A percentile compares a stretch with the other conserved stretches of the same genome.
phyloP scores from a whole-genome alignment of 805 yeast species.

The Candida verbasci region DNA sequence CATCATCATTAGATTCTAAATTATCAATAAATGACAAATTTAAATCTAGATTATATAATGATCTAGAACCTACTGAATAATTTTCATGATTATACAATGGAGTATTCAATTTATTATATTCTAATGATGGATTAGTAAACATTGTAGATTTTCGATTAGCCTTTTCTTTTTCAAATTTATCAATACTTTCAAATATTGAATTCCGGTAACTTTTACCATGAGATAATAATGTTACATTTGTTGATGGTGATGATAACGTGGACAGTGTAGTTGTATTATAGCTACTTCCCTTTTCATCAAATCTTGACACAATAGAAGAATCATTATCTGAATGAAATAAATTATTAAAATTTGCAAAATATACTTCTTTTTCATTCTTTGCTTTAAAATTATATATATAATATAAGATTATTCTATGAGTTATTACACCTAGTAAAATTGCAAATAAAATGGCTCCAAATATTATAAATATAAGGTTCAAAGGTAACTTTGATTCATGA shows the following conservation, averaged over 20 bases:
- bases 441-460: slow-evolving; percentile 32
- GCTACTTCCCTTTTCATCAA: background rate
- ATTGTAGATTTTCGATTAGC: background rate
- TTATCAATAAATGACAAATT: background rate
- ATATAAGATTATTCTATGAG: slow-evolving; percentile 19
- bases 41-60: background rate
- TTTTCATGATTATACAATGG: background rate
- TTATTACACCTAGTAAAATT: slow-evolving; percentile 14
- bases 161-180: background rate
- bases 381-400: slow-evolving; percentile 22
- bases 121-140: slow-evolving; percentile 5
- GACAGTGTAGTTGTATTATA: slow-evolving; percentile 1
- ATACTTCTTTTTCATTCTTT: slow-evolving; percentile 29
- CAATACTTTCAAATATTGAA: background rate
- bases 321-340: background rate
- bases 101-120: background rate
- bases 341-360: slow-evolving; percentile 9
- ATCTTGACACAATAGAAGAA: background rate
- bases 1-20: background rate
- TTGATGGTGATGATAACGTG: slow-evolving; percentile 2
- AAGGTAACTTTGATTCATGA: slow-evolving; percentile 17
- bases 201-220: background rate
- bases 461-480: slow-evolving; percentile 40
- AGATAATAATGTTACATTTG: background rate
- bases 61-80: background rate